Conservation (phyloP, 768 basidiomycete species). For the Podaxis mareebaensis region DNA sequence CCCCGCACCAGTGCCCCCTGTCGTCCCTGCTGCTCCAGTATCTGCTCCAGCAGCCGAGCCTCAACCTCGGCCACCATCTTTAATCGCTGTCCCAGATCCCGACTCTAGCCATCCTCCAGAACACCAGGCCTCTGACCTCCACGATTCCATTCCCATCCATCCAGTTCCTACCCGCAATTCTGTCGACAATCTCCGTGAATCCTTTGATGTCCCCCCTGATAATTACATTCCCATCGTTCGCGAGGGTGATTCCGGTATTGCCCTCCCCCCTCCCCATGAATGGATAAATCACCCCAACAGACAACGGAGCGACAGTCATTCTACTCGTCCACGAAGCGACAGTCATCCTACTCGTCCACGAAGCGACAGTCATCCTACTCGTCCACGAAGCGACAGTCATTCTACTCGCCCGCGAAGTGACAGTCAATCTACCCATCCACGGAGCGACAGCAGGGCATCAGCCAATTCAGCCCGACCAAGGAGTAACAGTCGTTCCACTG, state of each 20-base stretch:
- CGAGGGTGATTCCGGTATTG: conserved; percentile 34
- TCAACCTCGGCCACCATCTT: conserved; percentile 19
- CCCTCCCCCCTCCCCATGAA: conserved; percentile 54
- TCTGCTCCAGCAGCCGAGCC: conserved; percentile 26
- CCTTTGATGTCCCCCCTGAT: conserved; percentile 43
- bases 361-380: not conserved
- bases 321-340: conserved; percentile 1
- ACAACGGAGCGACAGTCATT: conserved; percentile 15
- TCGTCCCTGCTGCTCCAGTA: not conserved
- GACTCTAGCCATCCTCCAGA: conserved; percentile 21
- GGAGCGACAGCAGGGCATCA: not conserved
- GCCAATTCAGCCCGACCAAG: not conserved
- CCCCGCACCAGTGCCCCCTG: conserved; percentile 1
- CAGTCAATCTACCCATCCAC: not conserved
- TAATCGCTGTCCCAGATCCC: conserved; percentile 17
- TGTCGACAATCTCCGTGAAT: conserved; percentile 25
- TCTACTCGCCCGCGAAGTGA: not conserved
- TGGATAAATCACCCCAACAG: conserved; percentile 29
- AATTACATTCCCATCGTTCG: conserved; percentile 49
- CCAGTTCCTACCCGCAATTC: conserved; percentile 20
- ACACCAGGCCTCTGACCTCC: conserved; percentile 3
- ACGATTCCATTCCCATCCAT: conserved; percentile 21
- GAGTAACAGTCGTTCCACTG: not conserved
- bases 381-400: not conserved
- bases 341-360: not conserved